A percentile compares a stretch with the other conserved stretches of the same genome.
These are phyloP conservation scores for Sarocladiaceae sp. DNA, from an alignment of 2,329 filamentous ascomycete genomes.

Conservation along the genomic window DNA sequence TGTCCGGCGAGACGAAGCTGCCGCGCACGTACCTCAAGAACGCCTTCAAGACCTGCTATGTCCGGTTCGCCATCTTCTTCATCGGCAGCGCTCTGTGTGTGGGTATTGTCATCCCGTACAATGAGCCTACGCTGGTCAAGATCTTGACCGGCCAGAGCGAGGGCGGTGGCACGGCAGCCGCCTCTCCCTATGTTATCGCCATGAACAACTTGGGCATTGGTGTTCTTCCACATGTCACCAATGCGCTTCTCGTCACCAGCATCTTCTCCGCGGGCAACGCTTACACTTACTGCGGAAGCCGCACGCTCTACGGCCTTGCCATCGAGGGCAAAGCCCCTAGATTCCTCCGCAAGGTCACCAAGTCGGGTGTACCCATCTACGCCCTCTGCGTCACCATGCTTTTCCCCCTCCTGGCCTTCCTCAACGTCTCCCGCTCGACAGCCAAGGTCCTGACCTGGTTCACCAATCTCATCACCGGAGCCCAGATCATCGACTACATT, in stretches of 20 bases:
- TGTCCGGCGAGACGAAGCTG: constrained; percentile 68
- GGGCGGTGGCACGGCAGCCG: constrained; percentile 66
- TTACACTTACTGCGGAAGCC: constrained; percentile 47
- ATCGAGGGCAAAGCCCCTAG: constrained; percentile 44
- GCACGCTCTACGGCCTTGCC: constrained; percentile 47
- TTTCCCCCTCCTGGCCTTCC: constrained; percentile 39
- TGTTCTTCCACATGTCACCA: constrained; percentile 66
- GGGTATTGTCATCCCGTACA: constrained; percentile 67
- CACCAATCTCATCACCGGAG: constrained; percentile 52
- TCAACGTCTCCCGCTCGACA: constrained; percentile 26
- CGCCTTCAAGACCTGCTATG: constrained; percentile 76
- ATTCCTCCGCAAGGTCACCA: constrained; percentile 54
- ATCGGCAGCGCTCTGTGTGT: constrained; percentile 69
- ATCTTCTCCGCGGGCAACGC: constrained; percentile 46
- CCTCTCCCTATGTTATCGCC: constrained; percentile 62
- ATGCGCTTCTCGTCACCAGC: constrained; percentile 52
- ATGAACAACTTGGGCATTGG: constrained; percentile 63
- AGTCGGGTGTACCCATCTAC: constrained; percentile 57
- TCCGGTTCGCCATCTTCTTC: constrained; percentile 72
- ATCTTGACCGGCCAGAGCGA: constrained; percentile 55
- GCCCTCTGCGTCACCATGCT: constrained; percentile 50
- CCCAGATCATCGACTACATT: constrained; percentile 59
- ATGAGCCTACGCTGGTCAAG: constrained; percentile 56
- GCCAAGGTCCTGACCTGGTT: constrained; percentile 50
- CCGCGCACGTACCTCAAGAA: constrained; percentile 67